A percentile compares a stretch with the other conserved stretches of the same genome.
Conservation (phyloP, 768 basidiomycete species). For the Paxillus involutus region DNA sequence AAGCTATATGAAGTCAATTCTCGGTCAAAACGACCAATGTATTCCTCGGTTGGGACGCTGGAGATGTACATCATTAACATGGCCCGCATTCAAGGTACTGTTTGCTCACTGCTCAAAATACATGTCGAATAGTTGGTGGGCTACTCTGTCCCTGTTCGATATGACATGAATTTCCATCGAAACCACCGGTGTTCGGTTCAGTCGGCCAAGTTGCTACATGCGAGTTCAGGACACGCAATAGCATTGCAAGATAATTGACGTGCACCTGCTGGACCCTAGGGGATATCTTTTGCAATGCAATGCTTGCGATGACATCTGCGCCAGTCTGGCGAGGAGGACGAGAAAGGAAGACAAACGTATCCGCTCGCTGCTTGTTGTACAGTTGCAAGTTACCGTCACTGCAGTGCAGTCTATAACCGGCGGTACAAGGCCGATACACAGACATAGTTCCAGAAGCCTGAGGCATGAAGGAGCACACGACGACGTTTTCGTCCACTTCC, state of each 20-base stretch:
- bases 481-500: conserved; percentile 56
- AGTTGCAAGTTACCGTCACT: conserved; percentile 57
- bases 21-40: conserved; percentile 47
- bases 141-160: conserved; percentile 64
- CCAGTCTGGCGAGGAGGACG: conserved; percentile 45
- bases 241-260: not conserved
- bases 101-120: conserved; percentile 63
- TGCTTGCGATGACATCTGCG: conserved; percentile 53
- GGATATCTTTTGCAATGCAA: conserved; percentile 64
- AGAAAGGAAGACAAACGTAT: conserved; percentile 61
- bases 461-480: conserved; percentile 63
- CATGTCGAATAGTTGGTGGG: conserved; percentile 66
- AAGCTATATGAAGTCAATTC: conserved; percentile 40
- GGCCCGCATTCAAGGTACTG: not conserved
- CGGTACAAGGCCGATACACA: conserved; percentile 48
- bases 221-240: not conserved
- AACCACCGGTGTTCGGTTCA: conserved; percentile 50
- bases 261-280: conserved; percentile 49
- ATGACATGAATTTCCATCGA: conserved; percentile 67
- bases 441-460: conserved; percentile 47
- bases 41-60: conserved; percentile 49
- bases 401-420: conserved; percentile 56
- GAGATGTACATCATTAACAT: not conserved
- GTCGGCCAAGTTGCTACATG: conserved; percentile 57
- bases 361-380: conserved; percentile 48